Percentiles rank a stretch among this genome's conserved stretches.
phyloP scores from a whole-genome alignment of 2,329 filamentous ascomycete genomes.

The Albophoma yamanashiensis region DNA sequence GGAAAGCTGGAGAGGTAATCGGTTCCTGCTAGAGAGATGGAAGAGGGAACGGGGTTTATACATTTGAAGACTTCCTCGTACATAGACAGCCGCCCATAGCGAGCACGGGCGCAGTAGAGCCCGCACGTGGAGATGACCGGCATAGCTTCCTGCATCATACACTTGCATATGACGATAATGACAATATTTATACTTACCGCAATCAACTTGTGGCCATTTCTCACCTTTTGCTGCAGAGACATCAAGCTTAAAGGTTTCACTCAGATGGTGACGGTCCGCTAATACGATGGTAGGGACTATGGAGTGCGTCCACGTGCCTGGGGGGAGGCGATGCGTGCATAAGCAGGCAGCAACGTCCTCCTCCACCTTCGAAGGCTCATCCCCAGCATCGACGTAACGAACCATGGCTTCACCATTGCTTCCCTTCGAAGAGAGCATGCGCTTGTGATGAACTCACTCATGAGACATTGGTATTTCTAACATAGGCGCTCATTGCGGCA shows the following conservation, averaged over 20 bases:
- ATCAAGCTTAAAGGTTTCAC: neutral
- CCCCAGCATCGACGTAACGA: neutral
- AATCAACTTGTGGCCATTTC: no score
- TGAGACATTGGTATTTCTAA: neutral
- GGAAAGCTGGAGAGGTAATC: constrained; percentile 16
- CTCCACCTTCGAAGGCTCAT: neutral
- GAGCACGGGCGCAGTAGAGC: neutral
- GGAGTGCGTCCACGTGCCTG: neutral
- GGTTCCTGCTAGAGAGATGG: neutral
- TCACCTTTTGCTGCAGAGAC: no score
- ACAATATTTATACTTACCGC: neutral
- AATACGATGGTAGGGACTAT: no score
- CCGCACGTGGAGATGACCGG: neutral
- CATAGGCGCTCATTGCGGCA: neutral
- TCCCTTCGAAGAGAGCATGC: neutral
- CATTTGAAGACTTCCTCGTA: neutral
- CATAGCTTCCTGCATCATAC: neutral
- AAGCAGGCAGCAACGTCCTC: neutral
- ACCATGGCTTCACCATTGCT: neutral
- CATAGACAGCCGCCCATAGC: neutral
- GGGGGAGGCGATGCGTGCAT: neutral
- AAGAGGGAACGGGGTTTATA: no score
- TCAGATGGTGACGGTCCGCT: neutral
- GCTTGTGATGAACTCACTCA: no score
- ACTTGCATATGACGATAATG: neutral